Evolutionary conservation across 1,139 yeast genomes (phyloP).

Genomic region (Arxiozyma bovina): DNA sequence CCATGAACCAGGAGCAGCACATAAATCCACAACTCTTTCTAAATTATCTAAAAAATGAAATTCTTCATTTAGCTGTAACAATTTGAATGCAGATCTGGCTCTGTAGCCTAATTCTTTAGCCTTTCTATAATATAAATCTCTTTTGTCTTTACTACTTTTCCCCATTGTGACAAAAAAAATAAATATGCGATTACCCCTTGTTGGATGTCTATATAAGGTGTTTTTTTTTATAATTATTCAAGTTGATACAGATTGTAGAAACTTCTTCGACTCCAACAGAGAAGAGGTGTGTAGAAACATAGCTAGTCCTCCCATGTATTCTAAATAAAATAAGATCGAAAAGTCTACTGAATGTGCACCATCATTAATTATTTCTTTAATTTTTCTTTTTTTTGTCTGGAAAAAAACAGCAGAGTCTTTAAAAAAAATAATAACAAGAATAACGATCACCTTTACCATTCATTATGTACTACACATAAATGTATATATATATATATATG

Average conservation of each 20-base stretch:
- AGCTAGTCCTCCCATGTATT: too few species aligned
- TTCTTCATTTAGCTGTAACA: constrained; percentile 81
- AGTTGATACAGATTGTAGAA: background rate
- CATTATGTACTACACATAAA: background rate
- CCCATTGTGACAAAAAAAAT: constrained; percentile 49
- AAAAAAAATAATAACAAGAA: too few species aligned
- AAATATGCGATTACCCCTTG: background rate
- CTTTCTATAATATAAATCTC: constrained; percentile 81
- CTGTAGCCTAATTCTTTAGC: constrained; percentile 98
- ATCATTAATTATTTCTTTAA: too few species aligned
- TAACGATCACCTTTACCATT: background rate
- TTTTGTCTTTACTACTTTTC: constrained; percentile 86
- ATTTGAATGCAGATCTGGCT: constrained; percentile 91
- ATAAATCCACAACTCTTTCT: constrained; percentile 80
- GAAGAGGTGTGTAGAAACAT: background rate
- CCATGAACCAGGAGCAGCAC: constrained; percentile 99
- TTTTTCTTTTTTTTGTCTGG: too few species aligned
- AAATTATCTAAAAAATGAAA: constrained; percentile 65
- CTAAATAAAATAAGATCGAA: background rate
- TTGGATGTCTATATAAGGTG: too few species aligned
- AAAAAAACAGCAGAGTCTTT: too few species aligned
- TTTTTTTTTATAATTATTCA: background rate
- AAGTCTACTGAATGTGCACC: background rate
- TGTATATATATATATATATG: background rate
- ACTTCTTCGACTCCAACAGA: background rate